A percentile compares a stretch with the other conserved stretches of the same genome.
Evolutionary conservation across 2,329 filamentous ascomycete species (phyloP).

Genomic region (Tolypocladium tundrense): DNA sequence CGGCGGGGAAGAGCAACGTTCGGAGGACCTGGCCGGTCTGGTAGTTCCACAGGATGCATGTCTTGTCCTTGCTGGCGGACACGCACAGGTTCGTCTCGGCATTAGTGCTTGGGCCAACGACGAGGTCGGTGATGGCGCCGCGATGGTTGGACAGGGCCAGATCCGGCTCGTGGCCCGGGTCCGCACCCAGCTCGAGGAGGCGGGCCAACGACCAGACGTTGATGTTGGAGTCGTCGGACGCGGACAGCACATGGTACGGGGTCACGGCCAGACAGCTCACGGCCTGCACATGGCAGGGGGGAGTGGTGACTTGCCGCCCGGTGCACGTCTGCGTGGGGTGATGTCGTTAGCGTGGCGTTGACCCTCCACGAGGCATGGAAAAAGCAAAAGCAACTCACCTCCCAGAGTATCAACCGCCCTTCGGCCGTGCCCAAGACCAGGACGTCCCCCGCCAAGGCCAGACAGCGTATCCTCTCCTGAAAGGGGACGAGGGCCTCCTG

Average conservation of each 20-base stretch:
- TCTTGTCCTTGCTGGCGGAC: slow-evolving; percentile 77
- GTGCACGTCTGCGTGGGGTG: slow-evolving; percentile 49
- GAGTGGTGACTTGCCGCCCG: slow-evolving; percentile 65
- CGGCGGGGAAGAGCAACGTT: slow-evolving; percentile 69
- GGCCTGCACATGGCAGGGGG: slow-evolving; percentile 67
- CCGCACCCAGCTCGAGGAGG: slow-evolving; percentile 52
- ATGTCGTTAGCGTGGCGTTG: not conserved
- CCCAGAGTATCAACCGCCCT: slow-evolving; percentile 84
- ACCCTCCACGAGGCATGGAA: slow-evolving; percentile 5
- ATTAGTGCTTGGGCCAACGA: slow-evolving; percentile 55
- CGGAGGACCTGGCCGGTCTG: slow-evolving; percentile 65
- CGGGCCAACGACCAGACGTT: slow-evolving; percentile 81
- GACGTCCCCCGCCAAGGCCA: slow-evolving; percentile 62
- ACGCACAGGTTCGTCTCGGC: slow-evolving; percentile 69
- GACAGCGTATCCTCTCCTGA: slow-evolving; percentile 71
- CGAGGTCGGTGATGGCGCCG: slow-evolving; percentile 57
- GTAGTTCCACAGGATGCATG: slow-evolving; percentile 89
- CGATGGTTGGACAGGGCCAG: slow-evolving; percentile 71
- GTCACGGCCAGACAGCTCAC: slow-evolving; percentile 67
- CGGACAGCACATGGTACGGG: slow-evolving; percentile 64
- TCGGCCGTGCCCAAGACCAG: slow-evolving; percentile 74
- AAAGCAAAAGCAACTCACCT: slow-evolving; percentile 46
- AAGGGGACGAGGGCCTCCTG: slow-evolving; percentile 87
- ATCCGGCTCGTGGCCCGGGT: slow-evolving; percentile 56
- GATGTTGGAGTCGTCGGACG: slow-evolving; percentile 77